Evolutionary conservation across 2,329 filamentous ascomycete species (phyloP), one percentile per base, ranked within the genome.

Genomic region (Aureobasidium vineae): DNA sequence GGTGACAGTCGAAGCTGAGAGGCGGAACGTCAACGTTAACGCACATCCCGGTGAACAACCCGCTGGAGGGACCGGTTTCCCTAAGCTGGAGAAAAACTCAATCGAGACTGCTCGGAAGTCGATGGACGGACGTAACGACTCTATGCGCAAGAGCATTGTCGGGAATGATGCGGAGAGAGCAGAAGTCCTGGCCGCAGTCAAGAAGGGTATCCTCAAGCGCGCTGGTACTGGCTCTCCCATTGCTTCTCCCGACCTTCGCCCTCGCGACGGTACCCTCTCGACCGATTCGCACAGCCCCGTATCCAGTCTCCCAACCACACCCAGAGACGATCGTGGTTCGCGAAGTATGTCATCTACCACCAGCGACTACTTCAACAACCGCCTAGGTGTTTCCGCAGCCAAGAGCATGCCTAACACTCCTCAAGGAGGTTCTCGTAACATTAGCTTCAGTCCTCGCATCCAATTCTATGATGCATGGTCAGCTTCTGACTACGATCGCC

Each of bases 401-500:
- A 92, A 91, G 80, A 96, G 91, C 76, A 86, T 90, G 21, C 92
- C 92, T 19, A 86, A 84, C 67, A 96, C 92, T 4, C 92, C 92
- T 0, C 86, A 89, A 59, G 86, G 87, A 23, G 78, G 79, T n/a
- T 75, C 86, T 0, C 83, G 83, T 69, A 85, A 83, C 72, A 88
- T 88, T 71, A 83, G 80, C 68, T 99, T 98, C 78, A 98, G 92
- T 74, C 94, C 94, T 54, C 88, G 94, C 47, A 92, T 98, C 61
- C 88, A 97, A 69, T 98, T 97, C 76, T 88, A 97, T 76, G 95
- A 99, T 75, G 98, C 93, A 8, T 99, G 93, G 92, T 92, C 93
- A 2, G 91, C 89, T 74, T 90, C 90, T 72, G 95, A 99, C 77
- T 99, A 99, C 75, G 95, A 99, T 77, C 90, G 95, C 69, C 88